These are phyloP conservation scores for Vigna mungo DNA, from an alignment of 306 rosid genomes.

Conservation along the genomic window DNA sequence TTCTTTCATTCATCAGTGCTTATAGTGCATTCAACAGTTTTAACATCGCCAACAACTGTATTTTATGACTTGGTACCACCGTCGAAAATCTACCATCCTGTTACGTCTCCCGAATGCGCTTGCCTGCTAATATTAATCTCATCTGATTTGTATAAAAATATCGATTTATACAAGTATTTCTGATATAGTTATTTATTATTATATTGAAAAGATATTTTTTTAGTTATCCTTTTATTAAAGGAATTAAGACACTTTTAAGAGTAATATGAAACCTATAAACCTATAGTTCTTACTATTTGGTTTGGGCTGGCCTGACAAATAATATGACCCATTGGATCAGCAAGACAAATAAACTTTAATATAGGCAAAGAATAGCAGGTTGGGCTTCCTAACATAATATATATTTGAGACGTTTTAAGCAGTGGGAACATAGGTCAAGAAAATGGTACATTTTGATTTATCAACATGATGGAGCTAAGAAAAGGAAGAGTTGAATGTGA, in stretches of 20 bases:
- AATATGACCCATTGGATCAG: background rate
- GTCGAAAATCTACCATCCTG: too few species aligned
- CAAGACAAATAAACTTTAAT: background rate
- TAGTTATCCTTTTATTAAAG: too few species aligned
- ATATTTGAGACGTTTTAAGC: background rate
- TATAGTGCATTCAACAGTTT: conserved; percentile 3
- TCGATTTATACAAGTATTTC: too few species aligned
- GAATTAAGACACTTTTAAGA: too few species aligned
- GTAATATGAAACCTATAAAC: too few species aligned
- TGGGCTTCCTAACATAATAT: background rate
- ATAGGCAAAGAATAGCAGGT: too few species aligned
- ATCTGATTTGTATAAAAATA: background rate
- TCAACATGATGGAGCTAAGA: background rate
- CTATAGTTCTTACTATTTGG: too few species aligned
- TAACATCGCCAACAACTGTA: conserved; percentile 14
- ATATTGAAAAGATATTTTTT: too few species aligned
- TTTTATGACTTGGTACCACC: background rate
- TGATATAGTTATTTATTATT: too few species aligned
- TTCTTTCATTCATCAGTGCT: conserved; percentile 1
- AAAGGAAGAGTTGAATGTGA: too few species aligned
- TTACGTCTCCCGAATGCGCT: background rate
- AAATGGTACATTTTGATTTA: background rate
- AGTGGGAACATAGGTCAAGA: background rate
- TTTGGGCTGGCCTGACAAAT: background rate
- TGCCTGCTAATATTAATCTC: background rate